Evolutionary conservation across 2,329 filamentous ascomycete genomes (phyloP), one percentile per base, ranked within the genome.

Genomic region (Penicillium verrucosum): DNA sequence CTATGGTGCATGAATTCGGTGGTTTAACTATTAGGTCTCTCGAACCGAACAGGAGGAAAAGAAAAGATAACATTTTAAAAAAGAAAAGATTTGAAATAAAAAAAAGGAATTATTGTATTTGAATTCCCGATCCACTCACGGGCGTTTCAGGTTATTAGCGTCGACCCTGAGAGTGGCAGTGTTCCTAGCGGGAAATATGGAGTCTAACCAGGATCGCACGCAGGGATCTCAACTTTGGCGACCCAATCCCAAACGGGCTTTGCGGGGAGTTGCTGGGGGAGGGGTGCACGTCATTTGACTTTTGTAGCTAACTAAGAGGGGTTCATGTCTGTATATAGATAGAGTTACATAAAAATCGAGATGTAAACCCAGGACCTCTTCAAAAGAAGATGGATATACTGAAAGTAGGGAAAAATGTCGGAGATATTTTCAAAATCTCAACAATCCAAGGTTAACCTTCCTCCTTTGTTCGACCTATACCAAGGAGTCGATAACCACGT

Each of bases 61-160:
- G 23, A 27, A 4, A 30, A 11, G 8, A 27, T 25, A 41, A 41
- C 7, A 41, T 14, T n/a, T 8, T 14, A 14, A n/a, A 14, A 23
- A 23, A n/a, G 14, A 14, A 34, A 34, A 14, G 29, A 21, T 21
- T 21, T 21, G 21, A 14, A 12, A 29, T 21, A 41, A n/a, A 14
- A n/a, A 9, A n/a, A n/a, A n/a, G 4, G 8, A n/a, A 37, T 42
- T 27, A 25, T 23, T 27, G 25, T 12, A 42, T 10, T 29, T 5
- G 18, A 32, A 45, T 51, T 29, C 34, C 11, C 8, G 21, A 48
- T 45, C 54, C 48, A 56, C 53, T 43, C 7, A 36, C 57, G 62
- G 59, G 59, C 63, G 70, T 72, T 72, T 72, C 70, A 72, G 58
- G 59, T 63, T 48, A 41, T 55, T 72, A 70, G 70, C 63, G 62